These are phyloP conservation scores for Penicillium paneum DNA, from an alignment of 2,329 filamentous ascomycete genomes.

Conservation along the genomic window DNA sequence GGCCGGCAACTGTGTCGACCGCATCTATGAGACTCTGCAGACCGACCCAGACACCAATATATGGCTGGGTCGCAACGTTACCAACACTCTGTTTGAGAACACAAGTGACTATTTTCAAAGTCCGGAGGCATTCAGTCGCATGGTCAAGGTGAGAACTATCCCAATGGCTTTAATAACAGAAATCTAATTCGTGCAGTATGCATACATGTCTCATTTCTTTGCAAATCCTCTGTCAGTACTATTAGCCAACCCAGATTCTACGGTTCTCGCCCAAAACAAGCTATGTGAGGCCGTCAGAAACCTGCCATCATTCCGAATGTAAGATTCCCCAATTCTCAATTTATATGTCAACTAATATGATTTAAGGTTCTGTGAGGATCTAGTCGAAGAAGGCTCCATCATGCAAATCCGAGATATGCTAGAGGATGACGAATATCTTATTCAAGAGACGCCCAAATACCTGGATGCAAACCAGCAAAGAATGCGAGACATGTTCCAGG, in stretches of 20 bases:
- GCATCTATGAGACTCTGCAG: conserved; percentile 42
- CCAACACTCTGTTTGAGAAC: conserved; percentile 52
- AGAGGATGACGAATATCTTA: conserved; percentile 49
- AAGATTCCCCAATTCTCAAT: conserved; percentile 6
- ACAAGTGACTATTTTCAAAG: conserved; percentile 61
- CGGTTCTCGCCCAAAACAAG: conserved; percentile 35
- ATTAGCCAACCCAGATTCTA: conserved; percentile 31
- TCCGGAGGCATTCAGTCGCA: conserved; percentile 53
- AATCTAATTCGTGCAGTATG: conserved; percentile 48
- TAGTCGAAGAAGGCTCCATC: conserved; percentile 37
- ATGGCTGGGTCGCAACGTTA: conserved; percentile 55
- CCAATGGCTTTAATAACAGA: background rate
- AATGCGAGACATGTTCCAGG: conserved; percentile 38
- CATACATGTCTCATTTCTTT: conserved; percentile 63
- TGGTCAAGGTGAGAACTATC: conserved; percentile 45
- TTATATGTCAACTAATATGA: conserved; percentile 13
- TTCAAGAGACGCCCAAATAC: conserved; percentile 39
- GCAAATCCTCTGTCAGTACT: conserved; percentile 57
- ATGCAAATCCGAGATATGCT: conserved; percentile 46
- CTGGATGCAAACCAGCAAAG: conserved; percentile 41
- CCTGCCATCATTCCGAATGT: conserved; percentile 55
- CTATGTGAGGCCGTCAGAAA: conserved; percentile 57
- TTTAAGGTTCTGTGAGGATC: conserved; percentile 41
- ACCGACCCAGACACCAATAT: conserved; percentile 36
- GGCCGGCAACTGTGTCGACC: conserved; percentile 47